Conservation (phyloP, 139 green algal species). For the Mesotaenium endlicherianum region DNA sequence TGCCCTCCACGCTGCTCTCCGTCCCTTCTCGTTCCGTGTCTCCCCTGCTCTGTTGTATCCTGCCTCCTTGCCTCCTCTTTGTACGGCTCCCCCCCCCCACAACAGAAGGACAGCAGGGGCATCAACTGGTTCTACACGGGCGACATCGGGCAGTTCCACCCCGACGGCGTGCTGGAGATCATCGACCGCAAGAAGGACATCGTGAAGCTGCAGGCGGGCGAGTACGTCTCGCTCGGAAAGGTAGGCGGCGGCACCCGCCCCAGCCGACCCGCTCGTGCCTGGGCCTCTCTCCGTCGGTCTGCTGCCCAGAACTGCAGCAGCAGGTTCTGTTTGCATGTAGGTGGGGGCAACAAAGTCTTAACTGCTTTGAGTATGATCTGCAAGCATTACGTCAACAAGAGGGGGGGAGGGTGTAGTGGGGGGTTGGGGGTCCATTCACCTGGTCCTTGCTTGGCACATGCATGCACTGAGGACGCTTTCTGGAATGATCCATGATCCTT, state of each 20-base stretch:
- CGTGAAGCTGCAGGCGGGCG: constrained; percentile 57
- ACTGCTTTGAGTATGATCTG: neutral
- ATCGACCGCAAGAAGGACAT: constrained; percentile 62
- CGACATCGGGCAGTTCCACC: constrained; percentile 52
- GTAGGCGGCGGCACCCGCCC: constrained; percentile 24
- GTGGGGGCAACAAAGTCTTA: neutral
- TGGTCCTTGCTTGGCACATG: too few species aligned
- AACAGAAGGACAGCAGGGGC: constrained; percentile 31
- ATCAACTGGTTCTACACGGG: constrained; percentile 57
- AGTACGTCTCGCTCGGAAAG: constrained; percentile 60
- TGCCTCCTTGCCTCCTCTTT: too few species aligned
- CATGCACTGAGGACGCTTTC: too few species aligned
- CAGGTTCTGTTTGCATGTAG: neutral
- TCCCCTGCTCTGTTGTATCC: too few species aligned
- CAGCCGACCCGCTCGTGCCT: too few species aligned
- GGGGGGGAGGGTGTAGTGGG: neutral
- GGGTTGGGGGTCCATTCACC: too few species aligned
- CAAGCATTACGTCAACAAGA: neutral
- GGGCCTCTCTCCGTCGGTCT: too few species aligned
- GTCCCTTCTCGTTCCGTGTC: too few species aligned
- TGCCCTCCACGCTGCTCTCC: too few species aligned
- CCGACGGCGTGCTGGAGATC: constrained; percentile 50
- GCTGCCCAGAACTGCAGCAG: too few species aligned
- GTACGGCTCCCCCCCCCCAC: too few species aligned
- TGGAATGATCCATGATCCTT: too few species aligned